Evolutionary conservation across 352 stramenopile genomes (phyloP), one percentile per base, ranked within the genome.

Genomic region (Phytophthora sansomeana): DNA sequence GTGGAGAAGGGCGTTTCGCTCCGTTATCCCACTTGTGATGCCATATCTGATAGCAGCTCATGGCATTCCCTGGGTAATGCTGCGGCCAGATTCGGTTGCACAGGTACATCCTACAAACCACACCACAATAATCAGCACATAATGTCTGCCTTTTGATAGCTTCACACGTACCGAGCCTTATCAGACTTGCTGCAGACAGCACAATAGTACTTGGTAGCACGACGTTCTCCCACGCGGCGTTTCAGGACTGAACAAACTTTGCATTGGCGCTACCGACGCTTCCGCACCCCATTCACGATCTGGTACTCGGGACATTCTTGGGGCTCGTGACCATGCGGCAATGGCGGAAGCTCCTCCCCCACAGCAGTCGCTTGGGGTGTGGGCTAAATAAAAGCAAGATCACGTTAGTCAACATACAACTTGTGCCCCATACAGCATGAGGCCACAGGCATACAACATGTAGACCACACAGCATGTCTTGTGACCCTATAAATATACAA

Each of bases 21-120:
- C 39, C 38, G 11, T 50, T 59, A 6, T 50, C 36, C 52, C 52
- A 59, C 11, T 41, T 24, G 17, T 59, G 11, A 16, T 59, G 39
- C 39, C 39, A 59, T 6, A 59, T 59, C 8, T 59, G 52, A 38
- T 30, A 50, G 14, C 52, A 59, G 7, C 26, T 60, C 53, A 52
- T 51, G 8, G 39, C 21, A 29, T 60, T 60, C 3, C 39, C 39
- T 11, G 39, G 26, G 19, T 60, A 60, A 11, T 60, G 53, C 5
- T 17, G n/a, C n/a, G n/a, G 10, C 39, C 53, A 50, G 3, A 24
- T 17, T 17, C 41, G 43, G 17, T 60, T 60, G 14, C 53, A 60
- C 28, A 52, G 26, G 33, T 50, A 43, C 17, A 32, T 60, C 3
- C 5, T 19, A 36, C 24, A 58, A 4, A 41, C 28, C 43, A 32